Conservation (phyloP, 2,329 filamentous ascomycete species). For the Aspergillus aculeatus region DNA sequence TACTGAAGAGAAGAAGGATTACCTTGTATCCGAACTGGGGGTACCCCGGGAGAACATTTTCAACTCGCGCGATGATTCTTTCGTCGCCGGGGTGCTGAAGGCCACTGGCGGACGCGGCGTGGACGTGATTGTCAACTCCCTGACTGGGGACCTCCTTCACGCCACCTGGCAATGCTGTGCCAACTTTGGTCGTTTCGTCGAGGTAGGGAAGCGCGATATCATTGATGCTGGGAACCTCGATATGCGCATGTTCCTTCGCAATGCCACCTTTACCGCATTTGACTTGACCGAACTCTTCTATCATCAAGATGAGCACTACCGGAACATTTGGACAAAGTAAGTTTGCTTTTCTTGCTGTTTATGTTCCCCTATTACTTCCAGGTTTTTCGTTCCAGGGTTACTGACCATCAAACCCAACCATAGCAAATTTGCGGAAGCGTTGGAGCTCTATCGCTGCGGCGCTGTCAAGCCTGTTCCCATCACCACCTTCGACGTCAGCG, state of each 20-base stretch:
- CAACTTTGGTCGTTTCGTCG: conserved; percentile 13
- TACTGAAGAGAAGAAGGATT: conserved; percentile 23
- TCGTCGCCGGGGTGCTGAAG: not conserved
- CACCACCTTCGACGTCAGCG: no score
- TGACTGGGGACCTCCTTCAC: conserved; percentile 12
- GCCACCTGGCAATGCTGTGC: conserved; percentile 8
- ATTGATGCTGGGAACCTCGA: not conserved
- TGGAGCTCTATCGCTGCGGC: no score
- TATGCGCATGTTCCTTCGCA: not conserved
- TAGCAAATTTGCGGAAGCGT: no score
- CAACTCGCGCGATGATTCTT: conserved; percentile 1
- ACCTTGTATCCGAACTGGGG: conserved; percentile 18
- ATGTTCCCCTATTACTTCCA: no score
- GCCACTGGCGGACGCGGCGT: conserved; percentile 9
- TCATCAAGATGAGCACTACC: no score
- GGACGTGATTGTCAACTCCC: conserved; percentile 16
- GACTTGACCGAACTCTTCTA: conserved; percentile 2
- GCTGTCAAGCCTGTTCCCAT: no score
- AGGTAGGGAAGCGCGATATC: conserved; percentile 15
- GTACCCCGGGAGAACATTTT: conserved; percentile 9
- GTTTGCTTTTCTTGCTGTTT: no score
- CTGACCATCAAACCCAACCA: no score
- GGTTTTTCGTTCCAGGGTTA: no score
- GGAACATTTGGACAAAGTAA: no score
- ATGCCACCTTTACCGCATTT: conserved; percentile 5